Evolutionary conservation across 768 basidiomycete genomes (phyloP).

Genomic region (Lanmaoa pseudosensibilis): DNA sequence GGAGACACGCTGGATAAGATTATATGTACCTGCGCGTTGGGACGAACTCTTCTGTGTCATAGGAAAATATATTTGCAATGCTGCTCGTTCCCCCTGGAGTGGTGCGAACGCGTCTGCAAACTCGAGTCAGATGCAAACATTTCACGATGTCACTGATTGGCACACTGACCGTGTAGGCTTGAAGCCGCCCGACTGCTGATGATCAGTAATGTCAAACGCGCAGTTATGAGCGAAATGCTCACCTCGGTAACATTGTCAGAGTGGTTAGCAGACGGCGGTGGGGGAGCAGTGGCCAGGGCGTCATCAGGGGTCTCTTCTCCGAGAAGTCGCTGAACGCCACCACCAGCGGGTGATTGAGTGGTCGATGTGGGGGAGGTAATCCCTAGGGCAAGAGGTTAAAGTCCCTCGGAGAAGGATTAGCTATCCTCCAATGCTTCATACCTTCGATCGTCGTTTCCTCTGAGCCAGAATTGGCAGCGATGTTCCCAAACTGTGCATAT

Average conservation of each 20-base stretch:
- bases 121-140: slow-evolving; percentile 1
- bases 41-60: slow-evolving; percentile 51
- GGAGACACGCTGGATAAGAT: neutral
- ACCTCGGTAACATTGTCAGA: neutral
- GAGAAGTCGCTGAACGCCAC: slow-evolving; percentile 8
- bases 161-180: slow-evolving; percentile 52
- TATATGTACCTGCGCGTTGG: slow-evolving; percentile 63
- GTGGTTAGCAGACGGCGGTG: slow-evolving; percentile 19
- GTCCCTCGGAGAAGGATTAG: neutral
- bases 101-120: slow-evolving; percentile 36
- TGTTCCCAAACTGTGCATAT: slow-evolving; percentile 70
- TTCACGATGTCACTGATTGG: neutral
- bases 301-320: slow-evolving; percentile 51
- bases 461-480: slow-evolving; percentile 19
- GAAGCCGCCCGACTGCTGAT: slow-evolving; percentile 14
- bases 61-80: slow-evolving; percentile 45
- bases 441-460: slow-evolving; percentile 31
- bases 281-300: slow-evolving; percentile 59
- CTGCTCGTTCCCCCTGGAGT: slow-evolving; percentile 31
- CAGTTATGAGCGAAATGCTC: neutral
- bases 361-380: slow-evolving; percentile 8
- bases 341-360: neutral
- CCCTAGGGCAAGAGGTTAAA: neutral
- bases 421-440: slow-evolving; percentile 2
- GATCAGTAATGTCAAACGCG: neutral